Conservation (phyloP, 2,329 filamentous ascomycete genomes). For the Colletotrichum caudatum region DNA sequence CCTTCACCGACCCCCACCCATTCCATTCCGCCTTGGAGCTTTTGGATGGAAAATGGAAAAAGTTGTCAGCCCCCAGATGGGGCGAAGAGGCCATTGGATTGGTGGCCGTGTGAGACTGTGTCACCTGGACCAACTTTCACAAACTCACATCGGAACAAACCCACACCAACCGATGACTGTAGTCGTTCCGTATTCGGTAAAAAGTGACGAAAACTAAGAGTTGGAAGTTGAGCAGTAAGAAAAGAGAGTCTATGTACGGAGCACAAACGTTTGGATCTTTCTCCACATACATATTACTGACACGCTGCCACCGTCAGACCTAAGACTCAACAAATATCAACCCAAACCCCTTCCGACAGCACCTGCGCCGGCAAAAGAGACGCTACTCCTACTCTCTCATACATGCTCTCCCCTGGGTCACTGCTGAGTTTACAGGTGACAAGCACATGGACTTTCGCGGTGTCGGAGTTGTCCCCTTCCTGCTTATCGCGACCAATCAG, state of each 20-base stretch:
- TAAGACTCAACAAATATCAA: conserved; percentile 5
- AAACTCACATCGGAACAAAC: not conserved
- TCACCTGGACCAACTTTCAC: not conserved
- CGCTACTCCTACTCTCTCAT: conserved; percentile 19
- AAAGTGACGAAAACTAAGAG: accelerated
- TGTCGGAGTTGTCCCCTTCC: not conserved
- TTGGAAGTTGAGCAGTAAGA: not conserved
- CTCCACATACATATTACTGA: not conserved
- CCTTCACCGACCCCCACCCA: not conserved
- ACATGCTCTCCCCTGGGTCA: not conserved
- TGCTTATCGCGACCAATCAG: conserved; percentile 15
- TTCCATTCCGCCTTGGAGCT: not conserved
- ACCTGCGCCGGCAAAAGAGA: conserved; percentile 4
- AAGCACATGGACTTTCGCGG: conserved; percentile 8
- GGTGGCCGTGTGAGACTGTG: not conserved
- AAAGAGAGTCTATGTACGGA: no score
- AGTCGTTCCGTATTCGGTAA: not conserved
- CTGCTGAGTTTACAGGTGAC: conserved; percentile 1
- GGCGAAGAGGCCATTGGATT: not conserved
- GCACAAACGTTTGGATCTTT: accelerated
- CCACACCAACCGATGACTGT: not conserved
- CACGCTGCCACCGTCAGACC: not conserved
- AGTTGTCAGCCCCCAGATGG: not conserved
- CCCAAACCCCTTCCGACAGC: not conserved
- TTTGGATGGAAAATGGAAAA: not conserved